These are phyloP conservation scores for Eucalyptus brandiana DNA, from an alignment of 345 rosid species.

Conservation along the genomic window DNA sequence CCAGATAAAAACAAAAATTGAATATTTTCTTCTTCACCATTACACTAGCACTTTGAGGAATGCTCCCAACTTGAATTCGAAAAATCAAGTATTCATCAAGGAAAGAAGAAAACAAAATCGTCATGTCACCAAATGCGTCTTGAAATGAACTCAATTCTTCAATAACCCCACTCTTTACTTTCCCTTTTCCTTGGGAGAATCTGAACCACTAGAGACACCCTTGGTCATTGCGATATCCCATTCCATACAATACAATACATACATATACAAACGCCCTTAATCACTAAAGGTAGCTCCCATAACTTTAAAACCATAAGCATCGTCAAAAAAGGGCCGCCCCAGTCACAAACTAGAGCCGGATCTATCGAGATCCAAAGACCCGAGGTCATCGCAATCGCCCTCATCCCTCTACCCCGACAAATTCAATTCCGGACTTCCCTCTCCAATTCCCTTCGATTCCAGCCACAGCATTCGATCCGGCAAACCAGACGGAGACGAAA, in stretches of 20 bases:
- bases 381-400: neutral
- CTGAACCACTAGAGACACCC: neutral
- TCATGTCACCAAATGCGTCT: neutral
- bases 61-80: neutral
- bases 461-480: neutral
- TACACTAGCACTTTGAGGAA: neutral
- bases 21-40: neutral
- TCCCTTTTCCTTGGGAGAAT: neutral
- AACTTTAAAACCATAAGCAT: neutral
- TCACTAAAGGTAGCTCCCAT: neutral
- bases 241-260: neutral
- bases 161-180: neutral
- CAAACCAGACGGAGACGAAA: neutral
- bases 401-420: neutral
- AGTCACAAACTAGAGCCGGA: neutral
- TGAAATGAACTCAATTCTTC: neutral
- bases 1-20: neutral
- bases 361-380: neutral
- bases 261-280: neutral
- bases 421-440: neutral
- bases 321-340: neutral
- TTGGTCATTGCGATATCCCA: neutral
- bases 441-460: neutral
- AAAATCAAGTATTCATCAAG: neutral
- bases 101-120: neutral